Percentiles rank a stretch among this genome's conserved stretches.
These are phyloP conservation scores for Fraxinus greggii DNA, from an alignment of 305 asterid species.

Conservation along the genomic window DNA sequence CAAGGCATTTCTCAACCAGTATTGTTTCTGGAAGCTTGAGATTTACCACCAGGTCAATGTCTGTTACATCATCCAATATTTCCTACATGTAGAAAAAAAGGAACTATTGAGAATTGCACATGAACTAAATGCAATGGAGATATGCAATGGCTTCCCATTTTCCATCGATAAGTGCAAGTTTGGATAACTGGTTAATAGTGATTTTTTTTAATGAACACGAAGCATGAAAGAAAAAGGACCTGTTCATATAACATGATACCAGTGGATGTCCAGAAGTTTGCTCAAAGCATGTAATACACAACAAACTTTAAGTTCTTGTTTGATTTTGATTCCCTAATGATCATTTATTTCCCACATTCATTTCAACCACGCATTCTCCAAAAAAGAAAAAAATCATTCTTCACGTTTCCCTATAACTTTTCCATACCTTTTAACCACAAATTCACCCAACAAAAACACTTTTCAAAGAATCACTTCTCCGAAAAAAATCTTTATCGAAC, in stretches of 20 bases:
- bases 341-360: too few species aligned
- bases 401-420: background rate
- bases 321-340: background rate
- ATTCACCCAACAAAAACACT: background rate
- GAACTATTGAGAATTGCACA: background rate
- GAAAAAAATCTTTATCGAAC: background rate
- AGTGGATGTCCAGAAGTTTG: background rate
- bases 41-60: constrained; percentile 90
- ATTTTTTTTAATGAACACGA: background rate
- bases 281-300: background rate
- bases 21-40: constrained; percentile 90
- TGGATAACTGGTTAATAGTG: background rate
- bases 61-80: constrained; percentile 80
- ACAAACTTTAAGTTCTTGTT: background rate
- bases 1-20: constrained; percentile 88
- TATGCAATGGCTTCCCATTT: background rate
- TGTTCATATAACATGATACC: background rate
- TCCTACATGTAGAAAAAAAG: constrained; percentile 48
- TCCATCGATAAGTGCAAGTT: background rate
- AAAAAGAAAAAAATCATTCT: too few species aligned
- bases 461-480: background rate
- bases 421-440: background rate
- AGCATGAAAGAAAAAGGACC: background rate
- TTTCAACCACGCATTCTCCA: background rate
- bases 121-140: background rate